Evolutionary conservation across 305 asterid species (phyloP).

Genomic region (Fraxinus paxiana): DNA sequence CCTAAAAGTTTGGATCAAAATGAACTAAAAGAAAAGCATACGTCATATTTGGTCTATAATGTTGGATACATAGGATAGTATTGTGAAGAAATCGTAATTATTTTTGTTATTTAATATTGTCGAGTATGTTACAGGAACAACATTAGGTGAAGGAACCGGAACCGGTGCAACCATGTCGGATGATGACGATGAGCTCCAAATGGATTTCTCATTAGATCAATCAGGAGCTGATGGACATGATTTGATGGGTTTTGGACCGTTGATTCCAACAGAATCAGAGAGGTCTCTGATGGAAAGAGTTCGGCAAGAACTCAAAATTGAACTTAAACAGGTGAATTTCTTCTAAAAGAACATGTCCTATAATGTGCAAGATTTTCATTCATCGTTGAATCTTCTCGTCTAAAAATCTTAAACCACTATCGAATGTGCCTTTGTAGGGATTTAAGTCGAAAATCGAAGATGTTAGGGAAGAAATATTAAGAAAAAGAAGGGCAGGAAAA

Average conservation of each 20-base stretch:
- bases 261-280: conserved; percentile 85
- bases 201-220: conserved; percentile 65
- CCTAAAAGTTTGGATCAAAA: not conserved
- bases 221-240: conserved; percentile 58
- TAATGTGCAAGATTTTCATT: not conserved
- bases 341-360: not conserved
- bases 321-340: conserved; percentile 64
- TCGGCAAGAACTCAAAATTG: conserved; percentile 70
- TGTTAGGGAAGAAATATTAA: conserved; percentile 77
- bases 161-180: conserved; percentile 83
- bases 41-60: not conserved
- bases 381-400: not conserved
- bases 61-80: not conserved
- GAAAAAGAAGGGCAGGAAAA: conserved; percentile 87
- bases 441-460: conserved; percentile 80
- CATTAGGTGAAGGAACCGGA: conserved; percentile 43
- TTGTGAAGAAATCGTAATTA: not conserved
- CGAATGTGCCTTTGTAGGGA: conserved; percentile 45
- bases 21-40: not conserved
- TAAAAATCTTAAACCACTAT: not conserved
- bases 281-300: conserved; percentile 82
- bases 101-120: not conserved
- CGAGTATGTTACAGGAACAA: conserved; percentile 37
- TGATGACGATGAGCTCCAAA: conserved; percentile 69
- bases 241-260: conserved; percentile 72